phyloP scores from a whole-genome alignment of 176 grass and related monocot genomes.

The Elymus sibiricus region DNA sequence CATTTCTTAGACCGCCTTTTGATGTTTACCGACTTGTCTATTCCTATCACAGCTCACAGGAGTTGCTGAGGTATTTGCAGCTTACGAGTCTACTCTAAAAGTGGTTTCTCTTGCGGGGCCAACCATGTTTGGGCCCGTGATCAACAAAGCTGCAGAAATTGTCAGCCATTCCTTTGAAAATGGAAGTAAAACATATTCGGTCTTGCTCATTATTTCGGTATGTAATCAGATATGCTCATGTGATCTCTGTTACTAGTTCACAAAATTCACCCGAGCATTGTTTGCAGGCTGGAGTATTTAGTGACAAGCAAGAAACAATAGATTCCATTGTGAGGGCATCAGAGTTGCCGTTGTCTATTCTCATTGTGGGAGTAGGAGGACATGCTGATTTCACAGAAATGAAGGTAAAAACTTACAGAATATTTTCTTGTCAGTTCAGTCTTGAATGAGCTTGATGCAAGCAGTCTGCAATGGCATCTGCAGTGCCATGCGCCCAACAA shows the following conservation, averaged over 20 bases:
- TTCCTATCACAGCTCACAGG: constrained; percentile 60
- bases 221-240: neutral
- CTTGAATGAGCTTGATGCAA: neutral
- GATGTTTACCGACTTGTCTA: neutral
- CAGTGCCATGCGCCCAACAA: neutral
- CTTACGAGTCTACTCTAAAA: constrained; percentile 61
- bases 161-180: constrained; percentile 60
- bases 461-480: neutral
- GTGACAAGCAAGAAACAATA: constrained; percentile 77
- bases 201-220: constrained; percentile 93
- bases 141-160: constrained; percentile 83
- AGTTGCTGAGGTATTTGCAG: constrained; percentile 77
- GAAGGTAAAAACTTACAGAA: constrained; percentile 44
- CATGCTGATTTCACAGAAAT: constrained; percentile 90
- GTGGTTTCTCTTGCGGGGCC: constrained; percentile 87
- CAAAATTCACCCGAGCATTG: neutral
- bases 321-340: constrained; percentile 83
- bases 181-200: constrained; percentile 74
- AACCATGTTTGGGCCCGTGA: constrained; percentile 86
- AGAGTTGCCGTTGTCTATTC: constrained; percentile 90
- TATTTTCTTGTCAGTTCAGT: neutral
- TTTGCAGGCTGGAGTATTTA: constrained; percentile 79
- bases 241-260: neutral
- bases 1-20: neutral
- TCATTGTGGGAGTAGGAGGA: constrained; percentile 90